phyloP scores from a whole-genome alignment of 2,329 filamentous ascomycete genomes.

The Lachnellula occidentalis region DNA sequence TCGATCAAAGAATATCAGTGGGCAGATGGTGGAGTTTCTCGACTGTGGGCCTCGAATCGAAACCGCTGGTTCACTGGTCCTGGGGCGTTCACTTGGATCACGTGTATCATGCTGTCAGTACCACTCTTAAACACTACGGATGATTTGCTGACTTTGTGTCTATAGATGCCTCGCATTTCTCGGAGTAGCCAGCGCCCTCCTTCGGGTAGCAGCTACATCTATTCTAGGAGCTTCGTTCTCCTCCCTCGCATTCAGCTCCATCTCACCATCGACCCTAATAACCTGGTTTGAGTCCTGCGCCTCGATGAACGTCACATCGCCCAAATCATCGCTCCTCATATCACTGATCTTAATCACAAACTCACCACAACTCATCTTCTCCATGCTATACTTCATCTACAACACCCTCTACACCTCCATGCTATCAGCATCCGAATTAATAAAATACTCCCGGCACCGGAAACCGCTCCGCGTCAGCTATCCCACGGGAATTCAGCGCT shows the following conservation, averaged over 20 bases:
- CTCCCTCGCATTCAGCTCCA: not conserved
- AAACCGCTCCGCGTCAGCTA: constrained; percentile 29
- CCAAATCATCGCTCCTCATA: not conserved
- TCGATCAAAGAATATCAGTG: not conserved
- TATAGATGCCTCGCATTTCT: not conserved
- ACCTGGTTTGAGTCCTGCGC: not conserved
- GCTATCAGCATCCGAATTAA: not conserved
- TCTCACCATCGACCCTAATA: not conserved
- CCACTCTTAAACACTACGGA: not conserved
- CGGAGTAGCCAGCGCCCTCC: not conserved
- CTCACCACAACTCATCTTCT: constrained; percentile 27
- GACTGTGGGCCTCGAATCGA: not conserved
- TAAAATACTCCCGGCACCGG: constrained; percentile 26
- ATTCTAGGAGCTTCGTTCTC: not conserved
- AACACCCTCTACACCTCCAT: constrained; percentile 24
- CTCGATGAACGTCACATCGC: not conserved
- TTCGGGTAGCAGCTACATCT: not conserved
- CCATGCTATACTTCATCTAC: constrained; percentile 26
- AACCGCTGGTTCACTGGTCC: not conserved
- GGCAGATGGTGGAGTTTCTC: not conserved
- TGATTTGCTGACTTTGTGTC: not conserved
- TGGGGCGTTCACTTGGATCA: not conserved
- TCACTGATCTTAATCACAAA: not conserved
- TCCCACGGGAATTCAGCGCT: constrained; percentile 26
- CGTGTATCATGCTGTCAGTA: not conserved